Percentiles rank a stretch among this genome's conserved stretches.
phyloP scores from a whole-genome alignment of 2,329 filamentous ascomycete species.

The Aspergillus sp. region DNA sequence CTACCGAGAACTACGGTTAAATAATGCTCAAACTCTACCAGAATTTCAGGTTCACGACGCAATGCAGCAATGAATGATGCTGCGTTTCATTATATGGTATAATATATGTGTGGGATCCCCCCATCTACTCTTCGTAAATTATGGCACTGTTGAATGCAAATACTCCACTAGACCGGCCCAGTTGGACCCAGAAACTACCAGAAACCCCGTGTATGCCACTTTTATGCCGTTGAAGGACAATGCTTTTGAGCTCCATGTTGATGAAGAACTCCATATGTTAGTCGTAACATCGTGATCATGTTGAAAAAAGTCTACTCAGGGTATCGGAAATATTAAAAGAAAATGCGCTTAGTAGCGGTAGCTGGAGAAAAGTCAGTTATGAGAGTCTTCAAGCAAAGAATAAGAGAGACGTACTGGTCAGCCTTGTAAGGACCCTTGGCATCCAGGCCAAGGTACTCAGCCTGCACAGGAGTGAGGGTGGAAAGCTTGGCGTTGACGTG shows the following conservation, averaged over 20 bases:
- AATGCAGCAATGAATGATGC: background rate
- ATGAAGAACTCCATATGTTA: constrained; percentile 51
- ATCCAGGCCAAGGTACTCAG: constrained; percentile 88
- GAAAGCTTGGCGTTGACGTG: constrained; percentile 95
- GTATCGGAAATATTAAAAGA: constrained; percentile 32
- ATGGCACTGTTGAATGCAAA: constrained; percentile 39
- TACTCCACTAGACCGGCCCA: constrained; percentile 32
- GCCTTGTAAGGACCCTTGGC: constrained; percentile 92
- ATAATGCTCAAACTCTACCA: constrained; percentile 10
- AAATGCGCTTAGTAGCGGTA: constrained; percentile 65
- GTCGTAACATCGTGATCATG: constrained; percentile 61
- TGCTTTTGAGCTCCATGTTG: constrained; percentile 50
- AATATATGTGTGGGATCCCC: constrained; percentile 2
- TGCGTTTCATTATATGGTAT: constrained; percentile 6
- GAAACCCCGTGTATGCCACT: constrained; percentile 36
- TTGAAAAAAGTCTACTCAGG: constrained; percentile 50
- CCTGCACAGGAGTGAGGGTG: constrained; percentile 79
- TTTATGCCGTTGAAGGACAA: constrained; percentile 62
- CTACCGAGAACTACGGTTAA: background rate
- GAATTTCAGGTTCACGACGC: background rate
- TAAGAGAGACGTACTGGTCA: constrained; percentile 66
- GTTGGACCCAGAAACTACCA: constrained; percentile 29
- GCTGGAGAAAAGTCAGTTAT: constrained; percentile 18
- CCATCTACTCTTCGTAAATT: constrained; percentile 7
- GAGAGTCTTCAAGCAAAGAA: background rate